Percentiles rank a stretch among this genome's conserved stretches.
Conservation (phyloP, 257 asterid genomes). For the Solanum chiquidenum region DNA sequence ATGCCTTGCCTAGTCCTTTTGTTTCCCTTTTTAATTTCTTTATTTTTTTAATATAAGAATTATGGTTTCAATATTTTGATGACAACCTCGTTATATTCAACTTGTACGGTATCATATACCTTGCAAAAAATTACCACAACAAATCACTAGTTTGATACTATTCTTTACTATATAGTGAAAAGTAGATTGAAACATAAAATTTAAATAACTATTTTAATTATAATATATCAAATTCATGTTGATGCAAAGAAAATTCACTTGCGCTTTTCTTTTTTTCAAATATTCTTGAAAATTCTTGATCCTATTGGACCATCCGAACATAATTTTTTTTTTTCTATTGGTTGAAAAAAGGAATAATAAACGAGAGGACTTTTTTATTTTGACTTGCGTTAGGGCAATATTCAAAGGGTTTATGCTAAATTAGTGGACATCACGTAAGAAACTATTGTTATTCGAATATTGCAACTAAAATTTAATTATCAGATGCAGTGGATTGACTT, state of each 20-base stretch:
- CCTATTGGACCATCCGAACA: not conserved
- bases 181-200: not conserved
- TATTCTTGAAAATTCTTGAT: not conserved
- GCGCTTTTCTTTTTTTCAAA: not conserved
- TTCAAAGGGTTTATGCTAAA: not conserved
- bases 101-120: not conserved
- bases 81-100: not conserved
- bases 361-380: not conserved
- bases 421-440: not conserved
- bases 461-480: not conserved
- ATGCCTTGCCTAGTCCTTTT: not conserved
- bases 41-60: not conserved
- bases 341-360: not conserved
- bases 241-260: not conserved
- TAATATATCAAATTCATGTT: not conserved
- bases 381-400: not conserved
- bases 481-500: not conserved
- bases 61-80: not conserved
- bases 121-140: not conserved
- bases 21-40: not conserved
- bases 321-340: not conserved
- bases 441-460: not conserved
- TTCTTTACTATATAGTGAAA: fast-evolving
- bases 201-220: fast-evolving
- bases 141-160: not conserved